Evolutionary conservation across 2,329 filamentous ascomycete species (phyloP).

Genomic region (Cladosporium sp.): DNA sequence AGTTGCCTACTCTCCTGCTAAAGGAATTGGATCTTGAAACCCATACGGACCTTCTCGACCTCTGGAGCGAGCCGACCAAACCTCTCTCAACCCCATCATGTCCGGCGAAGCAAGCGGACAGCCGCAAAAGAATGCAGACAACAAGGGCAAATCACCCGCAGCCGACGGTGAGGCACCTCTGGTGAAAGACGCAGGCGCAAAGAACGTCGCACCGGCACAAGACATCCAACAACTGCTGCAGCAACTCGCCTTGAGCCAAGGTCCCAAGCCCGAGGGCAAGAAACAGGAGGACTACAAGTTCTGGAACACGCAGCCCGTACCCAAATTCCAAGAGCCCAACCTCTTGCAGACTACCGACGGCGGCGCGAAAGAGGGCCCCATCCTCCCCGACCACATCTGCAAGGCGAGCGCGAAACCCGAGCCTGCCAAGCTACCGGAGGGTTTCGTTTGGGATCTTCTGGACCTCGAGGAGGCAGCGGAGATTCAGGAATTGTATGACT

Average conservation of each 20-base stretch:
- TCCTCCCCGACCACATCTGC: conserved; percentile 73
- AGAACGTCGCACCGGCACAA: conserved; percentile 17
- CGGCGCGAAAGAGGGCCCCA: conserved; percentile 67
- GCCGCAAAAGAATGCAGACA: conserved; percentile 1
- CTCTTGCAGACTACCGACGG: conserved; percentile 33
- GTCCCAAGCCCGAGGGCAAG: conserved; percentile 29
- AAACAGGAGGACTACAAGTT: conserved; percentile 69
- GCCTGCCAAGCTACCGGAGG: conserved; percentile 67
- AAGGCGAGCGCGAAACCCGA: conserved; percentile 49
- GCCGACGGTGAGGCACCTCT: neutral
- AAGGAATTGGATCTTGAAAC: too few relatives aligned
- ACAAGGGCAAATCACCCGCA: conserved; percentile 1
- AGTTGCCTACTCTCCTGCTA: too few relatives aligned
- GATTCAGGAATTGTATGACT: conserved; percentile 83
- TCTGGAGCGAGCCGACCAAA: too few relatives aligned
- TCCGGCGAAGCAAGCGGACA: conserved; percentile 2
- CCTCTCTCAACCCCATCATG: neutral
- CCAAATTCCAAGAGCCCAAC: conserved; percentile 60
- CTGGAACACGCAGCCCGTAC: conserved; percentile 96
- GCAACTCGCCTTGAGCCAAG: conserved; percentile 24
- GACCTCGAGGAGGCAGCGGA: conserved; percentile 73
- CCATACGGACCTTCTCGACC: too few relatives aligned
- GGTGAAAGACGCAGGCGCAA: conserved; percentile 13
- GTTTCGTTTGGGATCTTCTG: conserved; percentile 92
- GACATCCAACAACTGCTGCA: conserved; percentile 28